Conservation (phyloP, 129 eudicot genomes). For the Pittosporum tobira region DNA sequence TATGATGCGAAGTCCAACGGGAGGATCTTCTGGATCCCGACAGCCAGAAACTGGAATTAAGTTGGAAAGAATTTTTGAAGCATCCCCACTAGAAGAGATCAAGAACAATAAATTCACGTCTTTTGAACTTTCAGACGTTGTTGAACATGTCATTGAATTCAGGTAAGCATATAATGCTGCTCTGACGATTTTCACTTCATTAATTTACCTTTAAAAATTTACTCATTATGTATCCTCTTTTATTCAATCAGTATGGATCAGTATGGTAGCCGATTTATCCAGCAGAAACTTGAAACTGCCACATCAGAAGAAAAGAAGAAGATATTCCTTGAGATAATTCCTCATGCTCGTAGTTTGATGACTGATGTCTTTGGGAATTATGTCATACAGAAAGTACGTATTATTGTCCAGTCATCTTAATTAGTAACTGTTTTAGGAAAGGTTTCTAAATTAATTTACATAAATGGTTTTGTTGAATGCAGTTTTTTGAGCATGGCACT, state of each 20-base stretch:
- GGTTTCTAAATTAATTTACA: slow-evolving; percentile 4
- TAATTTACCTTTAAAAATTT: background rate
- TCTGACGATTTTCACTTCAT: background rate
- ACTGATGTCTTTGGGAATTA: slow-evolving; percentile 94
- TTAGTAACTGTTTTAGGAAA: background rate
- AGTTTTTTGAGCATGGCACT: slow-evolving; percentile 97
- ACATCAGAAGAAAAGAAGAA: slow-evolving; percentile 53
- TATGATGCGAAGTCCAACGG: slow-evolving; percentile 23
- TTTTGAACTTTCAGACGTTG: slow-evolving; percentile 59
- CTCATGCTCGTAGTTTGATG: slow-evolving; percentile 72
- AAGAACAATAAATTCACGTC: slow-evolving; percentile 57
- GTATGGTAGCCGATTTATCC: slow-evolving; percentile 90
- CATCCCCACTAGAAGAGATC: slow-evolving; percentile 45
- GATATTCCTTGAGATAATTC: slow-evolving; percentile 55
- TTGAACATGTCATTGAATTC: slow-evolving; percentile 58
- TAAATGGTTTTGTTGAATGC: slow-evolving; percentile 11
- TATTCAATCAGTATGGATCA: slow-evolving; percentile 59
- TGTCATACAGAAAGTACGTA: slow-evolving; percentile 77
- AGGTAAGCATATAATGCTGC: slow-evolving; percentile 33
- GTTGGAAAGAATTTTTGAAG: slow-evolving; percentile 35
- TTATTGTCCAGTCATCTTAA: slow-evolving; percentile 3
- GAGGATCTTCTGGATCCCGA: slow-evolving; percentile 29
- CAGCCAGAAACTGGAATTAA: slow-evolving; percentile 28
- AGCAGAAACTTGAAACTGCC: slow-evolving; percentile 92
- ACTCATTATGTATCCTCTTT: slow-evolving; percentile 7